Evolutionary conservation across 148 eudicot genomes (phyloP), one percentile per base, ranked within the genome.

Genomic region (Rhododendron simsii): DNA sequence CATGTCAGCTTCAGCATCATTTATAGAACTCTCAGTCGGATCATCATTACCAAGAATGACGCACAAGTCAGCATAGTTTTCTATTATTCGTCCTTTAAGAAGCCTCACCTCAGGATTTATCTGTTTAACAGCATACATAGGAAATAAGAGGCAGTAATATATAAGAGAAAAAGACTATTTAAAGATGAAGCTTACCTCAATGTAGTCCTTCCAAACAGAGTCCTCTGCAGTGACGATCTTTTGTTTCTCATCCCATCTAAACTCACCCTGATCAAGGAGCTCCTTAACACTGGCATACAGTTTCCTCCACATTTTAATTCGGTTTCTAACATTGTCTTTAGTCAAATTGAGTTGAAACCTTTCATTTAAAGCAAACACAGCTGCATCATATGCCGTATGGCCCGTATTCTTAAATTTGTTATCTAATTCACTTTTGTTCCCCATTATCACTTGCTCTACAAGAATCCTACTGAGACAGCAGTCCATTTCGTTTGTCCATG

Each of bases 241-340:
- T 63, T 33, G 53, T 39, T 63, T 57, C 73, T 85, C 69, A 16
- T 85, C 87, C 87, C 87, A 85, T 55, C 80, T 55, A 59, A 85
- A 85, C 76, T 85, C 87, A 55, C 57, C 79, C 8, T 78, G 74
- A n/a, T 57, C 87, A 85, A 85, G 87, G 55, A 85, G 74, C 41
- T 85, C 76, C 87, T 85, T 85, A 18, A 78, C 87, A 59, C 69
- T 7, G 47, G 37, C 55, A 2, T 85, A 85, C 26, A 78, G 47
- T 77, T 85, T 85, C 87, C 57, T 85, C 87, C 87, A 77, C n/a
- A 51, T 59, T 78, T 78, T 85, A 53, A 85, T 78, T 44, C 87
- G 83, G 44, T 78, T 78, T 30, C 28, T 85, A 59, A 78, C 81
- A 78, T 85, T 82, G 73, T 59, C 71, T 45, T 85, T 78, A 30